Evolutionary conservation across 78 protist genomes (phyloP).

Genomic region (Tieghemostelium lacteum): DNA sequence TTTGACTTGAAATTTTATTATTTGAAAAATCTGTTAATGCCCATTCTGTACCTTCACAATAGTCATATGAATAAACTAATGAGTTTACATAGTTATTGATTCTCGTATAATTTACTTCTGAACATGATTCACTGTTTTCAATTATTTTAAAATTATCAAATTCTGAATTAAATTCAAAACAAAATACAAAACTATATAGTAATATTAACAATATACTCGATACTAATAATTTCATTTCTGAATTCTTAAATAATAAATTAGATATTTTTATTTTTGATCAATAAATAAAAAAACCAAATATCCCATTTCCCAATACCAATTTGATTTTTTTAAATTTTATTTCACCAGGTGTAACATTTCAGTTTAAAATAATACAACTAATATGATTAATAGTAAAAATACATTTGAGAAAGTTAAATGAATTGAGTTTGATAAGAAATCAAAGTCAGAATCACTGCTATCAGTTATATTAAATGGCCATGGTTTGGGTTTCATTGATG

Average conservation of each 20-base stretch:
- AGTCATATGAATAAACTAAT: conserved; percentile 37
- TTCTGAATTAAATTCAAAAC: neutral
- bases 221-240: neutral
- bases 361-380: too few relatives aligned
- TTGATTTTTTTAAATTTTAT: neutral
- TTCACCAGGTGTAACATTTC: too few relatives aligned
- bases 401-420: too few relatives aligned
- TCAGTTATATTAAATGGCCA: neutral
- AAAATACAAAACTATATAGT: neutral
- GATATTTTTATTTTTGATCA: neutral
- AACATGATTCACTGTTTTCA: neutral
- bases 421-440: neutral
- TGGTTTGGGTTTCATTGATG: neutral
- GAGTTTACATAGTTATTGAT: conserved; percentile 7
- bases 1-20: neutral
- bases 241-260: neutral
- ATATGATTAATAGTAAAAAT: neutral
- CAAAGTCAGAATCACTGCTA: neutral
- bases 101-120: conserved; percentile 15
- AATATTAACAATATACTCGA: too few relatives aligned
- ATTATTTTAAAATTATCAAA: neutral
- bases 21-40: conserved; percentile 34
- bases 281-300: too few relatives aligned
- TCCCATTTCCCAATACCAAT: too few relatives aligned
- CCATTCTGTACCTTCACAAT: conserved; percentile 76